Conservation (phyloP, 331 rosid species). For the Saraca asoca region DNA sequence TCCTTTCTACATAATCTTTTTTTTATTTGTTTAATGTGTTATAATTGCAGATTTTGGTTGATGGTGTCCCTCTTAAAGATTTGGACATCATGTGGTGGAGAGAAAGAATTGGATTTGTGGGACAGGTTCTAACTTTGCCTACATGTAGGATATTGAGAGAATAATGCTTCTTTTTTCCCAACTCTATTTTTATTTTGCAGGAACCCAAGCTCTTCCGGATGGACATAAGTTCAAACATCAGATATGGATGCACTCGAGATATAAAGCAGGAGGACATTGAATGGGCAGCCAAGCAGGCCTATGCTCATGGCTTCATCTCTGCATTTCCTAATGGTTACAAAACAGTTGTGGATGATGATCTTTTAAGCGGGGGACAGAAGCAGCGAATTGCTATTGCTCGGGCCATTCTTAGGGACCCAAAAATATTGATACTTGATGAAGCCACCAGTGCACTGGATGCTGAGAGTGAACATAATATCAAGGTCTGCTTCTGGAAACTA, state of each 20-base stretch:
- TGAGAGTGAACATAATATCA: conserved; percentile 89
- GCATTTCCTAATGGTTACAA: conserved; percentile 82
- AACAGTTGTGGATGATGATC: conserved; percentile 89
- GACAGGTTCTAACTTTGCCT: conserved; percentile 67
- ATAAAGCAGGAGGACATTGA: conserved; percentile 69
- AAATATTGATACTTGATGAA: conserved; percentile 90
- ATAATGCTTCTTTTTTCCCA: conserved; percentile 25
- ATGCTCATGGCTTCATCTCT: conserved; percentile 83
- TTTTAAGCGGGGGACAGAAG: conserved; percentile 96
- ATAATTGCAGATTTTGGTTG: conserved; percentile 76
- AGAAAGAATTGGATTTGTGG: conserved; percentile 87
- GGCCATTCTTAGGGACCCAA: conserved; percentile 92
- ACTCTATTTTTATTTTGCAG: conserved; percentile 42
- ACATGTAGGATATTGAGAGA: conserved; percentile 12
- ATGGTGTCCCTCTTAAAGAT: conserved; percentile 67
- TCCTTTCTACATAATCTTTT: conserved; percentile 14
- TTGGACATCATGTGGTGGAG: conserved; percentile 92
- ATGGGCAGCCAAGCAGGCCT: conserved; percentile 98
- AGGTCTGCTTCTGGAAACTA: conserved; percentile 51
- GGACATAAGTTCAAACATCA: conserved; percentile 87
- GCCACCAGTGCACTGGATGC: conserved; percentile 98
- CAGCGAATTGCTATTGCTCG: conserved; percentile 96
- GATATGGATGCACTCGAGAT: conserved; percentile 76
- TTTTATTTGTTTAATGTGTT: too few species aligned
- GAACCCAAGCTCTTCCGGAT: conserved; percentile 89